These are phyloP conservation scores for Poa pratensis DNA, from an alignment of 176 grass and related monocot species.

Conservation along the genomic window DNA sequence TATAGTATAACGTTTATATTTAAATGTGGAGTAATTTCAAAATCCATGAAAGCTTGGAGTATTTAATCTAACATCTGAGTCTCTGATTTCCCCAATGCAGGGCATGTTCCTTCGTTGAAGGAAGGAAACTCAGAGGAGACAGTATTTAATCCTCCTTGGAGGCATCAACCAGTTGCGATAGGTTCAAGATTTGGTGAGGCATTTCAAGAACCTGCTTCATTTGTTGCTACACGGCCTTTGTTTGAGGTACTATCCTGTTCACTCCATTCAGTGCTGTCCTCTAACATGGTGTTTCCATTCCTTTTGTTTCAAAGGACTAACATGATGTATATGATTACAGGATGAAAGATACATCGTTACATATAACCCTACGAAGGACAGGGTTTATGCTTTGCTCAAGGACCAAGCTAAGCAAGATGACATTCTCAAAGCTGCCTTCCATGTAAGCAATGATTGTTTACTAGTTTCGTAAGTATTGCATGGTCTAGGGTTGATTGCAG, in stretches of 20 bases:
- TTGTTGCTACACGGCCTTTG: constrained; percentile 75
- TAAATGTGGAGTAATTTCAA: not conserved
- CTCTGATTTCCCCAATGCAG: constrained; percentile 47
- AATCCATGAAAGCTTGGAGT: constrained; percentile 12
- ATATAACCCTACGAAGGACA: constrained; percentile 94
- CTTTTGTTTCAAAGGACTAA: constrained; percentile 18
- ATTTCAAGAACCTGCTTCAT: constrained; percentile 92
- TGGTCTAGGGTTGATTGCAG: not conserved
- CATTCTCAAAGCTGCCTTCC: constrained; percentile 95
- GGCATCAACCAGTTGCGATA: constrained; percentile 77
- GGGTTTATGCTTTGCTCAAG: constrained; percentile 97
- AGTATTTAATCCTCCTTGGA: constrained; percentile 91
- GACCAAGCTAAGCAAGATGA: constrained; percentile 98
- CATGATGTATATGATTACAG: constrained; percentile 43
- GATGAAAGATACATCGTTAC: constrained; percentile 94
- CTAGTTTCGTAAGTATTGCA: constrained; percentile 18
- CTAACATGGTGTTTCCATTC: not conserved
- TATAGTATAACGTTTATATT: not conserved
- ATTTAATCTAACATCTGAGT: constrained; percentile 38
- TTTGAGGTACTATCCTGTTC: constrained; percentile 68
- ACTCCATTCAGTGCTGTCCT: not conserved
- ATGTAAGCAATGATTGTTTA: constrained; percentile 57
- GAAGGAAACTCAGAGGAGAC: constrained; percentile 95
- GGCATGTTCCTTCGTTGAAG: constrained; percentile 83
- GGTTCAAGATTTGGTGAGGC: constrained; percentile 95